A percentile compares a stretch with the other conserved stretches of the same genome.
Evolutionary conservation across 73 alveolate genomes (phyloP).

Genomic region (Blepharisma stoltei): DNA sequence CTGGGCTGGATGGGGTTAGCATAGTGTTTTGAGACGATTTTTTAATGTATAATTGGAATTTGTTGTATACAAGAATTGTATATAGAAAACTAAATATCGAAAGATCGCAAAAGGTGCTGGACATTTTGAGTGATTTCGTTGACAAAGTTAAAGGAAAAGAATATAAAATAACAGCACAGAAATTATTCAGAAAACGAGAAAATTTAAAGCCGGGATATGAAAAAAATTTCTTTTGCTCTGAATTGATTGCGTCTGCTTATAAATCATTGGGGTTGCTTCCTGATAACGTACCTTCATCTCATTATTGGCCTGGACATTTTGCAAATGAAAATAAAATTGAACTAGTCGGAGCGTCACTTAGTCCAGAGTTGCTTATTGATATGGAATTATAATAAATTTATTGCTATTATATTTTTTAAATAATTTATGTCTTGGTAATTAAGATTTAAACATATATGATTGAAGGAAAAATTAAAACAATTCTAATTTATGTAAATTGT

Average conservation of each 20-base stretch:
- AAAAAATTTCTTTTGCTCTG: constrained; percentile 50
- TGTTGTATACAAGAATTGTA: constrained; percentile 55
- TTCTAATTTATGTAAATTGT: too few species aligned
- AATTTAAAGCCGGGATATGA: constrained; percentile 37
- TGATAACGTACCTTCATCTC: constrained; percentile 29
- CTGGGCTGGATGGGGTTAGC: constrained; percentile 68
- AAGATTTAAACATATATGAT: too few species aligned
- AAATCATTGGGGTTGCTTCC: constrained; percentile 42
- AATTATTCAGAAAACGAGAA: constrained; percentile 38
- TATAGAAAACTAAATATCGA: constrained; percentile 48
- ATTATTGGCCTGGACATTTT: constrained; percentile 49
- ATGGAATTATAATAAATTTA: not conserved
- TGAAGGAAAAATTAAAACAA: too few species aligned
- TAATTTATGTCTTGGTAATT: too few species aligned
- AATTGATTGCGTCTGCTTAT: constrained; percentile 51
- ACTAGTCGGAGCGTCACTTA: not conserved
- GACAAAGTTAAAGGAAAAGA: constrained; percentile 36
- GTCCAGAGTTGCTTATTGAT: not conserved
- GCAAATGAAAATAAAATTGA: not conserved
- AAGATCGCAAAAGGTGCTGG: constrained; percentile 44
- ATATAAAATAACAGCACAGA: constrained; percentile 40
- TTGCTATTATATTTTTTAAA: too few species aligned
- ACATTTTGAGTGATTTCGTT: constrained; percentile 46
- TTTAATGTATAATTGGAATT: constrained; percentile 64
- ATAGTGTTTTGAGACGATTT: constrained; percentile 68